phyloP scores from a whole-genome alignment of 305 asterid genomes.

The Solanum hybrid region DNA sequence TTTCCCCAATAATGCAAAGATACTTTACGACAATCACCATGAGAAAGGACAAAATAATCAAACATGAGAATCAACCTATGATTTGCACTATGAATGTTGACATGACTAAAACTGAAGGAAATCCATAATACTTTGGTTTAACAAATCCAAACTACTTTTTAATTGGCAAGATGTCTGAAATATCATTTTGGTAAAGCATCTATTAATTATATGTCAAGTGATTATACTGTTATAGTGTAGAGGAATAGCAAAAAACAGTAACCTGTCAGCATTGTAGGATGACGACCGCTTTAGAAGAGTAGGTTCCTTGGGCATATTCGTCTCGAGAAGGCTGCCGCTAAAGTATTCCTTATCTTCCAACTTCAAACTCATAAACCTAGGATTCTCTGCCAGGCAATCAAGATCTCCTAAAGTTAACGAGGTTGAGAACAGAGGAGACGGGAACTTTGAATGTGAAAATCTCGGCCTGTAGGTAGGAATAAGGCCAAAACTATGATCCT shows the following conservation, averaged over 20 bases:
- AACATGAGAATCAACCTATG: background rate
- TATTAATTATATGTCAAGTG: background rate
- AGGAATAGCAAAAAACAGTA: background rate
- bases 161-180: background rate
- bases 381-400: constrained; percentile 63
- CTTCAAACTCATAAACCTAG: constrained; percentile 47
- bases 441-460: constrained; percentile 65
- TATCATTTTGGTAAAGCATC: background rate
- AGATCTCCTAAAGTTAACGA: constrained; percentile 70
- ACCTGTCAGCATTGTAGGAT: constrained; percentile 78
- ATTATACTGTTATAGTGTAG: background rate
- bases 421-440: constrained; percentile 73
- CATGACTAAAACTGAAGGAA: background rate
- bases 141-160: background rate
- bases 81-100: background rate
- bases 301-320: constrained; percentile 52
- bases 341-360: constrained; percentile 87
- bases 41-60: background rate
- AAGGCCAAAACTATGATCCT: constrained; percentile 77
- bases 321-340: constrained; percentile 84
- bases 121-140: background rate
- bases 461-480: constrained; percentile 80
- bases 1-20: background rate
- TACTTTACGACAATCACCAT: background rate
- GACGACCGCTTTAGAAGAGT: constrained; percentile 61